Percentiles rank a stretch among this genome's conserved stretches.
Conservation (phyloP, 1,284 basidiomycete species). For the Hortiboletus rubellus region DNA sequence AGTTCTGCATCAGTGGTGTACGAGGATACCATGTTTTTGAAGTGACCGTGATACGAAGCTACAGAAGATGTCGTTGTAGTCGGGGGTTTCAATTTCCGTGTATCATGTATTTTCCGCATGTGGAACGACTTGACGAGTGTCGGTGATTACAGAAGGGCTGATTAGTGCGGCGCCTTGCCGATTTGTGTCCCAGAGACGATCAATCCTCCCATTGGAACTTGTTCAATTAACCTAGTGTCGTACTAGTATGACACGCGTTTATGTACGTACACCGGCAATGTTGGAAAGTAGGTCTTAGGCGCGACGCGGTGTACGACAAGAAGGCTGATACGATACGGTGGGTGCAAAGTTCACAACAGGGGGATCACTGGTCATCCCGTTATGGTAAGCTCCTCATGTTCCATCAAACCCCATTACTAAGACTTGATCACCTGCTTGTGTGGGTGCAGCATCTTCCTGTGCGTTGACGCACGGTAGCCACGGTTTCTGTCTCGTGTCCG, state of each 20-base stretch:
- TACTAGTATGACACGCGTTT: too few species aligned
- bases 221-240: too few species aligned
- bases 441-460: background rate
- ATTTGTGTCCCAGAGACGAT: too few species aligned
- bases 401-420: background rate
- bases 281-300: too few species aligned
- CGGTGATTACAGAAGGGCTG: too few species aligned
- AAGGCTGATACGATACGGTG: too few species aligned
- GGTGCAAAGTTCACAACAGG: too few species aligned
- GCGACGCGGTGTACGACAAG: too few species aligned
- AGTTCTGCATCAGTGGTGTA: conserved; percentile 41
- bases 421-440: background rate
- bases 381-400: background rate
- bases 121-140: too few species aligned
- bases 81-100: background rate
- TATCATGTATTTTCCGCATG: background rate
- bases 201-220: too few species aligned
- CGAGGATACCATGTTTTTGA: conserved; percentile 23
- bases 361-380: background rate
- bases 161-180: too few species aligned
- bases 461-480: background rate
- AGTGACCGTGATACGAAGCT: conserved; percentile 1
- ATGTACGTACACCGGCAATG: too few species aligned
- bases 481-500: background rate
- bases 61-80: background rate